These are phyloP conservation scores for Akanthomyces uredinophilus DNA, from an alignment of 2,329 filamentous ascomycete genomes.

Conservation along the genomic window DNA sequence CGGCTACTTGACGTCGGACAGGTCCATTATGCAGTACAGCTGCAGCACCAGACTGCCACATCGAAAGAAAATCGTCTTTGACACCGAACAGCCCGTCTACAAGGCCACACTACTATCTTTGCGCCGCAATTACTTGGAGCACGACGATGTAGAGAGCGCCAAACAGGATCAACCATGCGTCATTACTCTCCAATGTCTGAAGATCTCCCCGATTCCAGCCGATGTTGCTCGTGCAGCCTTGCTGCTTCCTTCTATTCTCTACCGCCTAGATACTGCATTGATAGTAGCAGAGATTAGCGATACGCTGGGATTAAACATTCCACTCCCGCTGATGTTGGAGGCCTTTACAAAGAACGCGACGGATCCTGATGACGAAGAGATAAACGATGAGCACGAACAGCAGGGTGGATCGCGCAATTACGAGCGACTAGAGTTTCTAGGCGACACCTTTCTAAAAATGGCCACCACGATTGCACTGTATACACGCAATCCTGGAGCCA, in stretches of 20 bases:
- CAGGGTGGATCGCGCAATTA: constrained; percentile 83
- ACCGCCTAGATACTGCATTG: constrained; percentile 74
- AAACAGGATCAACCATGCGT: constrained; percentile 42
- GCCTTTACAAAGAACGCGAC: constrained; percentile 91
- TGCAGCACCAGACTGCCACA: constrained; percentile 65
- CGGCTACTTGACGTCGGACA: constrained; percentile 33
- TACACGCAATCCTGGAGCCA: constrained; percentile 66
- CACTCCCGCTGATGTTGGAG: constrained; percentile 70
- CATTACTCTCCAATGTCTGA: constrained; percentile 71
- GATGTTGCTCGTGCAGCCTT: constrained; percentile 68
- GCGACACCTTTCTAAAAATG: constrained; percentile 94
- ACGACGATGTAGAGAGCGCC: constrained; percentile 37
- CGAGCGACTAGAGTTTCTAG: constrained; percentile 87
- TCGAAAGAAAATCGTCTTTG: constrained; percentile 48
- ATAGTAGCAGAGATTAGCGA: constrained; percentile 72
- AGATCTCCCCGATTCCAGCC: constrained; percentile 69
- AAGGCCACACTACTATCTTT: constrained; percentile 68
- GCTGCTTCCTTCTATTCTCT: constrained; percentile 76
- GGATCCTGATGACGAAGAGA: constrained; percentile 67
- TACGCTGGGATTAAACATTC: constrained; percentile 58
- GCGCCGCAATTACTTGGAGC: constrained; percentile 78
- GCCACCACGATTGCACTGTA: constrained; percentile 86
- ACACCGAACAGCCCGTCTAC: constrained; percentile 73
- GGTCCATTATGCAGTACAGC: constrained; percentile 77
- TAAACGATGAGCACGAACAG: constrained; percentile 70